A percentile compares a stretch with the other conserved stretches of the same genome.
phyloP scores from a whole-genome alignment of 2,329 filamentous ascomycete species.

The Aspergillus sp. region DNA sequence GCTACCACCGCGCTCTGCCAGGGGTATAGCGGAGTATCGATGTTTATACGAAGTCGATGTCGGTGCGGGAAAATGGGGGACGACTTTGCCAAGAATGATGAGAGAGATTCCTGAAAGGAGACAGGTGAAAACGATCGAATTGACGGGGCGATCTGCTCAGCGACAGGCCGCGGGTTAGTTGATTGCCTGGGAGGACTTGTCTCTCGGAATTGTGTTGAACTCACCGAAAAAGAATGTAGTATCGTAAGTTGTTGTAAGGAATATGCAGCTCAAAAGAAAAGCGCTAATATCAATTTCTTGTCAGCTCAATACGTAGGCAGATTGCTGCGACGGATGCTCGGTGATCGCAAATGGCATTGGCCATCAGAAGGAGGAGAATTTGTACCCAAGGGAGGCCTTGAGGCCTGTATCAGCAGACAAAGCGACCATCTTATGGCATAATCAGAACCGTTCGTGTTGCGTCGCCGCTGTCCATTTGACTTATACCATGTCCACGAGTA shows the following conservation, averaged over 20 bases:
- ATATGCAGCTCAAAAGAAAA: conserved; percentile 27
- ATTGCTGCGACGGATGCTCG: background rate
- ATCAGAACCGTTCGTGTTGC: background rate
- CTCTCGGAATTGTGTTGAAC: conserved; percentile 3
- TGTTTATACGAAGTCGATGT: conserved; percentile 17
- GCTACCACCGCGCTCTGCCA: conserved; percentile 20
- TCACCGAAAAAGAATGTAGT: conserved; percentile 35
- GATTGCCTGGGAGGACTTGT: background rate
- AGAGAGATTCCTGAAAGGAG: conserved; percentile 33
- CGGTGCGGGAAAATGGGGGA: conserved; percentile 16
- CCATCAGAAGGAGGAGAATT: conserved; percentile 1
- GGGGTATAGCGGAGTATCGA: conserved; percentile 17
- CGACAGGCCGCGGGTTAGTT: background rate
- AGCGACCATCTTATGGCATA: conserved; percentile 13
- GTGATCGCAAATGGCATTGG: background rate
- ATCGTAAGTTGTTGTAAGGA: conserved; percentile 27
- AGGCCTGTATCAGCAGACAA: conserved; percentile 24
- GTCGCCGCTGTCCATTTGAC: background rate
- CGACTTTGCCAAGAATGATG: conserved; percentile 29
- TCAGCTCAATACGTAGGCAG: conserved; percentile 10
- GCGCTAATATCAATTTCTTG: conserved; percentile 11
- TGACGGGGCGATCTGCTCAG: conserved; percentile 38
- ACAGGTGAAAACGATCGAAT: conserved; percentile 36
- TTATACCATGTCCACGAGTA: background rate
- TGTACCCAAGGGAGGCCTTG: conserved; percentile 27